These are phyloP conservation scores for Pyrenula massariospora DNA, from an alignment of 495 filamentous ascomycete species.

Conservation along the genomic window DNA sequence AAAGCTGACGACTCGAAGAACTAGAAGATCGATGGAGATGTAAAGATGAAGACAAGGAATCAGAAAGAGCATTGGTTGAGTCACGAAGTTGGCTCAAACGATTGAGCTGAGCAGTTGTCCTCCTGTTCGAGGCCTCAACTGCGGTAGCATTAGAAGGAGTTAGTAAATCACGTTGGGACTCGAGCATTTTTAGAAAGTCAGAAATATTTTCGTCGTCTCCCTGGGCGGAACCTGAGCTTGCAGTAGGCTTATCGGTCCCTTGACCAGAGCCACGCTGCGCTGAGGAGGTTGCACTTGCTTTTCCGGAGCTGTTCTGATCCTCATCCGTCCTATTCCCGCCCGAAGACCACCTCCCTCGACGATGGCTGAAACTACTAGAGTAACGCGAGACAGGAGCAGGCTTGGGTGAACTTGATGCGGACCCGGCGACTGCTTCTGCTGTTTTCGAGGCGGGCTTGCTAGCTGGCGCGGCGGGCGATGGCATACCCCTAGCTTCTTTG, in stretches of 20 bases:
- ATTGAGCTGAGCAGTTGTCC: slow-evolving; percentile 56
- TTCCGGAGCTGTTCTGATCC: slow-evolving; percentile 77
- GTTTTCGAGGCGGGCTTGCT: slow-evolving; percentile 30
- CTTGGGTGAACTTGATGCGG: slow-evolving; percentile 60
- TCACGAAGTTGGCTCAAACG: slow-evolving; percentile 79
- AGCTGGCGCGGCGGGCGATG: slow-evolving; percentile 33
- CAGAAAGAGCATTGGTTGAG: slow-evolving; percentile 71
- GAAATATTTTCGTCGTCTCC: slow-evolving; percentile 86
- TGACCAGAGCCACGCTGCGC: slow-evolving; percentile 76
- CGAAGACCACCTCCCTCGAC: slow-evolving; percentile 63
- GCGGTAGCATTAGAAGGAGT: slow-evolving; percentile 47
- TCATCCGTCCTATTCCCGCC: slow-evolving; percentile 66
- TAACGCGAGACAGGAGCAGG: slow-evolving; percentile 59
- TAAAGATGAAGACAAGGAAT: slow-evolving; percentile 78
- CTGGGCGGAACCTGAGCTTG: slow-evolving; percentile 60
- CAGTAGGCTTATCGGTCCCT: slow-evolving; percentile 53
- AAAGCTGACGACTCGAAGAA: slow-evolving; percentile 74
- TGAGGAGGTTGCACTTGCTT: slow-evolving; percentile 73
- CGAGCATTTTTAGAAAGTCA: slow-evolving; percentile 79
- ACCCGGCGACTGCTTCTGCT: slow-evolving; percentile 44
- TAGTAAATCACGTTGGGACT: slow-evolving; percentile 66
- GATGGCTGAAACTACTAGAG: slow-evolving; percentile 80
- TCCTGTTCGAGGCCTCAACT: slow-evolving; percentile 44
- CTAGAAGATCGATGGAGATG: slow-evolving; percentile 70
- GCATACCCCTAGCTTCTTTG: slow-evolving; percentile 50